These are phyloP conservation scores for Aspergillus cavernicola DNA, from an alignment of 495 filamentous ascomycete species.

Conservation along the genomic window DNA sequence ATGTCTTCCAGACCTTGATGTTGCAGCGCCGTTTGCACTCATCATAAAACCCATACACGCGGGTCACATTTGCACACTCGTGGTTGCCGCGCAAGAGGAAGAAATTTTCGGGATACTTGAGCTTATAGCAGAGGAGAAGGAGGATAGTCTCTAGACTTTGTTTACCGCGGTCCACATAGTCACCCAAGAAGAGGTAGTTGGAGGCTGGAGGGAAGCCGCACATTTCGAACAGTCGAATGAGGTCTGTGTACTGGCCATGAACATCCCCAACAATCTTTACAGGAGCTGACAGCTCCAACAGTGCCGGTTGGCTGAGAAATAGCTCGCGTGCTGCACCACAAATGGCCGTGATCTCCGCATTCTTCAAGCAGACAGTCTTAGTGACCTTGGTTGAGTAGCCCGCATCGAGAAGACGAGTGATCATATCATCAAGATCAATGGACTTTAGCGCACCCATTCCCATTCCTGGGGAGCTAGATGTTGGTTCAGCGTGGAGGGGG, in stretches of 20 bases:
- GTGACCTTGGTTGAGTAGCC: conserved; percentile 95
- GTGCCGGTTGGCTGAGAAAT: conserved; percentile 85
- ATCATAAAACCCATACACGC: conserved; percentile 99
- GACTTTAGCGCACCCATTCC: conserved; percentile 73
- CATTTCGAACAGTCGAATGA: conserved; percentile 99
- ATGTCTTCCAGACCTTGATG: conserved; percentile 99
- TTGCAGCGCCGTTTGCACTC: conserved; percentile 98
- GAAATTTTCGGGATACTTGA: conserved; percentile 98
- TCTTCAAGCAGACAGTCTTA: conserved; percentile 94
- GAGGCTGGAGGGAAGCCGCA: conserved; percentile 92
- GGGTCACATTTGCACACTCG: conserved; percentile 96
- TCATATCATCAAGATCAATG: conserved; percentile 95
- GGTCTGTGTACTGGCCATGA: conserved; percentile 95
- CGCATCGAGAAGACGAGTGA: conserved; percentile 87
- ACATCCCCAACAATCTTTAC: conserved; percentile 99
- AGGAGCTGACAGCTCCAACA: conserved; percentile 89
- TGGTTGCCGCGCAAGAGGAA: conserved; percentile 97
- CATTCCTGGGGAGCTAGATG: conserved; percentile 43
- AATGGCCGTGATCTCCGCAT: conserved; percentile 92
- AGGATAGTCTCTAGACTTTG: conserved; percentile 97
- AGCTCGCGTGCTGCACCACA: conserved; percentile 83
- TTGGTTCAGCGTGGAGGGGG: conserved; percentile 29
- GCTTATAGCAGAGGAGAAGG: conserved; percentile 93
- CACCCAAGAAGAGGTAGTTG: conserved; percentile 95
- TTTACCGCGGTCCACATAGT: conserved; percentile 98